Evolutionary conservation across 495 filamentous ascomycete genomes (phyloP).

Genomic region (Neurospora sp.): DNA sequence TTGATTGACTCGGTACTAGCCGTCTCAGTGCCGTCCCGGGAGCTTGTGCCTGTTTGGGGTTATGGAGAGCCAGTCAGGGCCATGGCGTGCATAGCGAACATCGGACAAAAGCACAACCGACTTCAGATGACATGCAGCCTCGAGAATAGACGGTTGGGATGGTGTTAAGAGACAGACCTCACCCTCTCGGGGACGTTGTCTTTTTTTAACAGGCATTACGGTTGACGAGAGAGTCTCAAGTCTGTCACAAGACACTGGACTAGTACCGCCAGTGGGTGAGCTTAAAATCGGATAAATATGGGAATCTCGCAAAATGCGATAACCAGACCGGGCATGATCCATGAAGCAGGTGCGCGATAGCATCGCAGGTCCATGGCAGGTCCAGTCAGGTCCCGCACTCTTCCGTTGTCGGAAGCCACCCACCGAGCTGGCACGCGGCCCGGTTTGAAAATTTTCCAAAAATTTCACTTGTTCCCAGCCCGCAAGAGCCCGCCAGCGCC

Average conservation of each 20-base stretch:
- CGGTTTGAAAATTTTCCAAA: slow-evolving; percentile 5
- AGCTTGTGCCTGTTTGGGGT: not conserved
- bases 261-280: not conserved
- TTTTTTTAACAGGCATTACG: not conserved
- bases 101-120: not conserved
- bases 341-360: not conserved
- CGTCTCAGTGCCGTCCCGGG: not conserved
- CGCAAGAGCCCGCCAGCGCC: not conserved
- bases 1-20: not conserved
- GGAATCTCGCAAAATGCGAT: not conserved
- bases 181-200: not conserved
- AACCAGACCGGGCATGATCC: not conserved
- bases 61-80: not conserved
- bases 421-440: slow-evolving; percentile 2
- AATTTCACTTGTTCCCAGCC: slow-evolving; percentile 2
- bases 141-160: not conserved
- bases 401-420: slow-evolving; percentile 8
- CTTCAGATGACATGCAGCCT: not conserved
- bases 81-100: not conserved
- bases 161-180: not conserved
- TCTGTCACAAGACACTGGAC: not conserved
- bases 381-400: not conserved
- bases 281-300: not conserved
- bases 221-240: not conserved
- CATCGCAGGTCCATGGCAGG: not conserved